phyloP scores from a whole-genome alignment of 1,139 yeast genomes.

The Yamadazyma atlantica region DNA sequence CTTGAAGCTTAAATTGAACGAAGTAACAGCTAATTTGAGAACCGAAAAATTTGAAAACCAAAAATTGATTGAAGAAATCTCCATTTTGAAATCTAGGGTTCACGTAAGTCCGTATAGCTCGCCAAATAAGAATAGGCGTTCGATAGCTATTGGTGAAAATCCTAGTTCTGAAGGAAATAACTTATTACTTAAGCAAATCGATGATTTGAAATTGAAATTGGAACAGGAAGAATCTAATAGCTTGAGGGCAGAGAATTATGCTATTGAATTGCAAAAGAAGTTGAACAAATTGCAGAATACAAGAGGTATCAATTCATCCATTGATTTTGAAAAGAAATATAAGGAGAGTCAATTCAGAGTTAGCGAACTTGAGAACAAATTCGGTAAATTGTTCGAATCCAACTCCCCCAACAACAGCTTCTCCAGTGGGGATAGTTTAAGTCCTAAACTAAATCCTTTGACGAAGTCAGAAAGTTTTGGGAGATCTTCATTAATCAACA shows the following conservation, averaged over 20 bases:
- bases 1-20: constrained; percentile 53
- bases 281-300: constrained; percentile 44
- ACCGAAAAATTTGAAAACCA: constrained; percentile 55
- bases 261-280: constrained; percentile 47
- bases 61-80: constrained; percentile 57
- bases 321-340: constrained; percentile 39
- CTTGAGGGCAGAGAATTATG: constrained; percentile 47
- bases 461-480: constrained; percentile 40
- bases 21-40: constrained; percentile 49
- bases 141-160: constrained; percentile 38
- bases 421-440: constrained; percentile 12
- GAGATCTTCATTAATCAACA: constrained; percentile 31
- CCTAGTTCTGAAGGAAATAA: constrained; percentile 21
- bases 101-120: constrained; percentile 25
- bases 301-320: constrained; percentile 34
- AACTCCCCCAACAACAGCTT: constrained; percentile 15
- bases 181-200: constrained; percentile 32
- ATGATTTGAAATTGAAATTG: constrained; percentile 32
- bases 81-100: constrained; percentile 49
- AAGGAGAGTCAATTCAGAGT: constrained; percentile 38
- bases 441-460: constrained; percentile 4
- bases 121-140: constrained; percentile 26
- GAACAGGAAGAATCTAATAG: constrained; percentile 45
- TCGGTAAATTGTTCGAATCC: constrained; percentile 26
- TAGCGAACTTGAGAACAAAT: constrained; percentile 33